Evolutionary conservation across 306 rosid species (phyloP).

Genomic region (Fragaria nilgerrensis): DNA sequence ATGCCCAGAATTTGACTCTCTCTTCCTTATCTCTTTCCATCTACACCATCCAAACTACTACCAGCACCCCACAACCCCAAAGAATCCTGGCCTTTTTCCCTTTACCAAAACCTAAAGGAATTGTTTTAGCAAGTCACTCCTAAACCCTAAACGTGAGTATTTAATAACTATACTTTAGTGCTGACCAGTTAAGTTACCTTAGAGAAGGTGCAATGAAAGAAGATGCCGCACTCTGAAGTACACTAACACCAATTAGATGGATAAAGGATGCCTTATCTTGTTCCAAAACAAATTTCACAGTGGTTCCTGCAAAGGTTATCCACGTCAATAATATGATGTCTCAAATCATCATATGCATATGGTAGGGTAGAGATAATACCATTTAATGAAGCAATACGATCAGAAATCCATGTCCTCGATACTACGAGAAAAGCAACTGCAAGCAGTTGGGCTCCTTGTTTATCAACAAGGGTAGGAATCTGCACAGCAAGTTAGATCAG

Average conservation of each 20-base stretch:
- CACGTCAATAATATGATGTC: constrained; percentile 25
- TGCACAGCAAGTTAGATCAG: constrained; percentile 31
- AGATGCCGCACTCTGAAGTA: constrained; percentile 81
- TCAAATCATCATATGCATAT: constrained; percentile 5
- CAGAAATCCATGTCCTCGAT: constrained; percentile 95
- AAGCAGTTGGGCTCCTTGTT: constrained; percentile 91
- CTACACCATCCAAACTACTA: no score
- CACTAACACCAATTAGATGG: constrained; percentile 65
- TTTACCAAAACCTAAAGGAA: no score
- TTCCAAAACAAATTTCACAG: constrained; percentile 80
- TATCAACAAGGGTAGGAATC: constrained; percentile 89
- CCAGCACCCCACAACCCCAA: no score
- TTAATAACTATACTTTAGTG: not conserved
- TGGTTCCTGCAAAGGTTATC: constrained; percentile 65
- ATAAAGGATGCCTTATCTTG: constrained; percentile 78
- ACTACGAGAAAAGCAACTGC: constrained; percentile 91
- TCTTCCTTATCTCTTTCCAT: no score
- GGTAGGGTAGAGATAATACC: constrained; percentile 43
- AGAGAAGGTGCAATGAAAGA: constrained; percentile 86
- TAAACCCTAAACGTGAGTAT: no score
- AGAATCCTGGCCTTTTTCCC: no score
- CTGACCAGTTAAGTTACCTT: constrained; percentile 45
- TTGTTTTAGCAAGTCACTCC: no score
- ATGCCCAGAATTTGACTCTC: no score
- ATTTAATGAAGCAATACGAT: constrained; percentile 85